Base-by-base conservation (phyloP, 352 stramenopile species). In the Phytophthora multivora region DNA sequence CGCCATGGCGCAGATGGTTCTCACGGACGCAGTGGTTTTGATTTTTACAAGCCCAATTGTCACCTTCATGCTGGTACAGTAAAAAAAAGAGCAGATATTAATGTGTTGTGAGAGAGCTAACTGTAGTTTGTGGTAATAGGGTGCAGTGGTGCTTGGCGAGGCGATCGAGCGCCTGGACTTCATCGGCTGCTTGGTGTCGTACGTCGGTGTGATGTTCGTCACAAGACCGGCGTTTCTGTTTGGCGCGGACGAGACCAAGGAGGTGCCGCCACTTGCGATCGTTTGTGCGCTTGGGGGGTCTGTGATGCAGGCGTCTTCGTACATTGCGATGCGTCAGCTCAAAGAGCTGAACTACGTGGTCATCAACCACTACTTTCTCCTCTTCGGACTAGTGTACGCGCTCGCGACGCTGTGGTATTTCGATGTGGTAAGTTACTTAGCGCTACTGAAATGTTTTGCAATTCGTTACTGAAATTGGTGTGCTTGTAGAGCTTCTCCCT, bases 1-100 rank as follows among this genome's bases (percentile, higher is more conserved):
- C 61, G 78, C 80, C 16, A 88, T 91, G 48, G 80, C 78, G 18
- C 69, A 83, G 28, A 91, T 91, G 82, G 78, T 91, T 51, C 64
- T 91, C 4, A 80, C 80, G 1, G 82, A 91, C 40, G 80, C 82
- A 8, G 84, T 77, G 41, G 77, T 86, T 8, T 66, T 91, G 39
- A 82, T 85, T 51, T 90, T 89, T 45, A 75, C 69, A 18, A 88
- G 78, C 13, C 82, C 82, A 9, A 76, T 91, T 31, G 50, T 87
- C 33, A 89, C 78, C 2, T 88, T 91, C 59, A 76, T 91, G 52
- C 53, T 91, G 36, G 80, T 90, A 55, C 28, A 33, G 28, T 33
- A 33, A 12, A 2, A 33, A 12, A 3, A 33, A 13, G 4, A 12
- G 11, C 2, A 33, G 58, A 2, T 23, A 23, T 23, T 72, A 63